A percentile compares a stretch with the other conserved stretches of the same genome.
Evolutionary conservation across 208 protist species (phyloP).

Genomic region (Trypanosomatidae sp.): DNA sequence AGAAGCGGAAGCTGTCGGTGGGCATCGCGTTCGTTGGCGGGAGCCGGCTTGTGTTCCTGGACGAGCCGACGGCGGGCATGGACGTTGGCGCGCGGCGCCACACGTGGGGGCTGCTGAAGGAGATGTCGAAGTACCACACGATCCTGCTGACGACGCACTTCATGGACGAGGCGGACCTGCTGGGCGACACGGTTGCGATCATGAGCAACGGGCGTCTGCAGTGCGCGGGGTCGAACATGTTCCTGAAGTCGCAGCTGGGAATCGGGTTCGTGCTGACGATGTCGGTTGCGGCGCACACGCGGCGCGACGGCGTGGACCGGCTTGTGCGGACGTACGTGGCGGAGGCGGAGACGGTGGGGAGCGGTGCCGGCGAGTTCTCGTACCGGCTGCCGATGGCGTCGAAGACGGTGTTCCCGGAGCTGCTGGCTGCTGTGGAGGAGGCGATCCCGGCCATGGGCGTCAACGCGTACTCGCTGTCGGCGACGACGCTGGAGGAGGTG

Average conservation of each 20-base stretch:
- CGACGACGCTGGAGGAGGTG: constrained; percentile 77
- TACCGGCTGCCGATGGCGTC: constrained; percentile 55
- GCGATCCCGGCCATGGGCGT: constrained; percentile 41
- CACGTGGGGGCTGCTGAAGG: constrained; percentile 67
- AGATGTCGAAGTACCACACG: constrained; percentile 36
- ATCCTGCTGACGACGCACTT: constrained; percentile 87
- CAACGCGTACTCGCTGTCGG: constrained; percentile 51
- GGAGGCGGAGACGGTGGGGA: constrained; percentile 28
- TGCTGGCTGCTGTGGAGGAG: constrained; percentile 52
- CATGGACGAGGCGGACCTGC: constrained; percentile 97
- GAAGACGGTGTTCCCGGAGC: constrained; percentile 35
- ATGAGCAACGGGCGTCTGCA: constrained; percentile 74
- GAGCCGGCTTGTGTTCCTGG: constrained; percentile 79
- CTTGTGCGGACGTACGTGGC: constrained; percentile 36
- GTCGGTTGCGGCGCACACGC: constrained; percentile 20
- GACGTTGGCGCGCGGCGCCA: constrained; percentile 68
- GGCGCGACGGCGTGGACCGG: constrained; percentile 19
- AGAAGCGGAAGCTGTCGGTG: constrained; percentile 87
- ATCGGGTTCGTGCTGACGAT: constrained; percentile 64
- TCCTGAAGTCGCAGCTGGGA: constrained; percentile 66
- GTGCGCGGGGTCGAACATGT: constrained; percentile 57
- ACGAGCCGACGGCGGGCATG: constrained; percentile 90
- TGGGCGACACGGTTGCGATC: constrained; percentile 94
- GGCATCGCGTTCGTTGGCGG: constrained; percentile 81
- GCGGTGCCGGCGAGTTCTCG: constrained; percentile 39